Conservation (phyloP, 192 early-diverging fungal genomes). For the Coemansia sp. region DNA sequence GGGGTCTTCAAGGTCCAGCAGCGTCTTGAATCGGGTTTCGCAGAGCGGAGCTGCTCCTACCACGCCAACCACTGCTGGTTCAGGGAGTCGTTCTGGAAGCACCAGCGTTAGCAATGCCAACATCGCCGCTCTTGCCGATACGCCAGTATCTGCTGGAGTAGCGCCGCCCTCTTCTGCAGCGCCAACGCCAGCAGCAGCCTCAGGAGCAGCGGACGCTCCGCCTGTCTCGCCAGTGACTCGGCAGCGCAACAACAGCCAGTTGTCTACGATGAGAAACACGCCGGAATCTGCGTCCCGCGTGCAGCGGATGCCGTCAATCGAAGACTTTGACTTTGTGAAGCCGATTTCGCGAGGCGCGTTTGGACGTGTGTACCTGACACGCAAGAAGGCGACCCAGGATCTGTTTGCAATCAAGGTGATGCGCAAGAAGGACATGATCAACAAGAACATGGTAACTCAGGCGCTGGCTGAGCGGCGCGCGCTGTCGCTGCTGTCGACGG, state of each 20-base stretch:
- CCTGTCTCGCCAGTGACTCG: constrained; percentile 31
- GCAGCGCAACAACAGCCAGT: constrained; percentile 46
- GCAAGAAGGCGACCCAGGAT: constrained; percentile 83
- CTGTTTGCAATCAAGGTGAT: constrained; percentile 91
- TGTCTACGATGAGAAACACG: constrained; percentile 31
- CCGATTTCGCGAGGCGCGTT: constrained; percentile 94
- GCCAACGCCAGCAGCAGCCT: not conserved
- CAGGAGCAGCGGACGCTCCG: constrained; percentile 14
- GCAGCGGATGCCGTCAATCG: constrained; percentile 74
- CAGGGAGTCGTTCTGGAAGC: constrained; percentile 3
- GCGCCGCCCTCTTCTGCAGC: not conserved
- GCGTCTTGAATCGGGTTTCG: constrained; percentile 24
- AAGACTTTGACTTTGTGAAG: constrained; percentile 94
- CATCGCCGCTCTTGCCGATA: not conserved
- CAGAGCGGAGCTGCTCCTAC: constrained; percentile 11
- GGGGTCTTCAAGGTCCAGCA: constrained; percentile 20
- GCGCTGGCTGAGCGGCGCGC: constrained; percentile 85
- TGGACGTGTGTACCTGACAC: constrained; percentile 85
- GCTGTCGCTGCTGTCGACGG: constrained; percentile 71
- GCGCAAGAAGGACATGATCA: constrained; percentile 91
- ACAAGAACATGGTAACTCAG: constrained; percentile 95
- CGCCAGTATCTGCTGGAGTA: not conserved
- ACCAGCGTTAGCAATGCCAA: constrained; percentile 6
- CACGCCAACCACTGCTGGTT: not conserved
- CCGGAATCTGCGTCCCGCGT: constrained; percentile 36